A percentile compares a stretch with the other conserved stretches of the same genome.
Conservation (phyloP, 768 basidiomycete genomes). For the Leucosporidium creatinivorum region DNA sequence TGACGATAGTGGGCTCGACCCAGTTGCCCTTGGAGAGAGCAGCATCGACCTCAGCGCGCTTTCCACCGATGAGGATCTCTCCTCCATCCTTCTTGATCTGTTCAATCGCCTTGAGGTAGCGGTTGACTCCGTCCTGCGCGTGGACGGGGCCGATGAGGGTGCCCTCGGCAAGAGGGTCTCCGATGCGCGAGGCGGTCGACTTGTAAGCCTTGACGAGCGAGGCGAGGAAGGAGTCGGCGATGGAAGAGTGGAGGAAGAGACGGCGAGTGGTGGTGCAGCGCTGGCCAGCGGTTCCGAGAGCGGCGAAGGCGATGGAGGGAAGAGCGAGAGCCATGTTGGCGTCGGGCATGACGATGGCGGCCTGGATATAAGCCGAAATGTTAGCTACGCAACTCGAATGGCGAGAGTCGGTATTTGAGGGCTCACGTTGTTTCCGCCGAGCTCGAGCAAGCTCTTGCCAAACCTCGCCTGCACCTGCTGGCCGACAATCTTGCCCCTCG, state of each 20-base stretch:
- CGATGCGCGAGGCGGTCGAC: conserved; percentile 53
- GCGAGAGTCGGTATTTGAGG: too few relatives aligned
- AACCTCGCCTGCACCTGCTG: conserved; percentile 76
- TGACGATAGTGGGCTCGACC: conserved; percentile 77
- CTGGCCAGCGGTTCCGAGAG: conserved; percentile 66
- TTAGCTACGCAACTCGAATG: too few relatives aligned
- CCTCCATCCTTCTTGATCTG: conserved; percentile 58
- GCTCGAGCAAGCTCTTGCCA: conserved; percentile 75
- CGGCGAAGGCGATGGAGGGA: conserved; percentile 85
- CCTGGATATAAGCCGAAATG: too few relatives aligned
- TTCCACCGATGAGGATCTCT: conserved; percentile 68
- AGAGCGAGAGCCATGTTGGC: conserved; percentile 85
- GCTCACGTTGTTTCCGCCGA: conserved; percentile 91
- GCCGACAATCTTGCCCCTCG: conserved; percentile 79
- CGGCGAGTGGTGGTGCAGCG: conserved; percentile 84
- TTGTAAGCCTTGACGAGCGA: conserved; percentile 67
- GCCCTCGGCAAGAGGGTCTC: conserved; percentile 68
- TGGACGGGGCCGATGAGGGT: conserved; percentile 86
- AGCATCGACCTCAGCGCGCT: conserved; percentile 41
- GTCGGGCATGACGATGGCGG: conserved; percentile 85
- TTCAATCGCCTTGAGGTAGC: neutral
- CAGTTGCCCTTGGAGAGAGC: conserved; percentile 68
- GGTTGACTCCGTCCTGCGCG: conserved; percentile 47
- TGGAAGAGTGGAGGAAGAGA: conserved; percentile 73
- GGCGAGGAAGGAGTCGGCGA: conserved; percentile 68